Conservation (phyloP, 305 asterid genomes). For the Solanum chacoense region DNA sequence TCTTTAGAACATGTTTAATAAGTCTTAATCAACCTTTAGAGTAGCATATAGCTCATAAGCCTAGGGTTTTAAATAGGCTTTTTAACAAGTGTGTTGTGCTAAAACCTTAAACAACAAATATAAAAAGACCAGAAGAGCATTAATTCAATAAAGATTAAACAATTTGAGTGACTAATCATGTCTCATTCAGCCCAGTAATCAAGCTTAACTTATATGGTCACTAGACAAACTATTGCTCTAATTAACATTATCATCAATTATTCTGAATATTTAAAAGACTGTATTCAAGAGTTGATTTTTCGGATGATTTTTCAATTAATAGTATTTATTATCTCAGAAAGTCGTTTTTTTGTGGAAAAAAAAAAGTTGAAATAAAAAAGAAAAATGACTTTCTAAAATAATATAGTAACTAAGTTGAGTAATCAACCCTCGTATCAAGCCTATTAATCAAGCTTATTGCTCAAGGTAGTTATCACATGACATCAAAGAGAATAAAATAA, state of each 20-base stretch:
- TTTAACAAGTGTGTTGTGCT: neutral
- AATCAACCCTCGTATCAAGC: neutral
- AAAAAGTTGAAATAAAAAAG: neutral
- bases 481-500: neutral
- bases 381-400: neutral
- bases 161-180: neutral
- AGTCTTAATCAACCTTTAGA: neutral
- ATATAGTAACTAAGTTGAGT: neutral
- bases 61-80: neutral
- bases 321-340: neutral
- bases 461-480: neutral
- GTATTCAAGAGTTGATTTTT: neutral
- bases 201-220: neutral
- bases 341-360: accelerated
- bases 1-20: neutral
- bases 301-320: neutral
- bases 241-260: neutral
- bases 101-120: neutral
- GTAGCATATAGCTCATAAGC: neutral
- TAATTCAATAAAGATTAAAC: neutral
- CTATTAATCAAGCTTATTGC: neutral
- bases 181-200: neutral
- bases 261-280: neutral
- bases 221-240: neutral
- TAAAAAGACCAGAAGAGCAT: neutral